Evolutionary conservation across 2,329 filamentous ascomycete species (phyloP).

Genomic region (Colletotrichum somersetense): DNA sequence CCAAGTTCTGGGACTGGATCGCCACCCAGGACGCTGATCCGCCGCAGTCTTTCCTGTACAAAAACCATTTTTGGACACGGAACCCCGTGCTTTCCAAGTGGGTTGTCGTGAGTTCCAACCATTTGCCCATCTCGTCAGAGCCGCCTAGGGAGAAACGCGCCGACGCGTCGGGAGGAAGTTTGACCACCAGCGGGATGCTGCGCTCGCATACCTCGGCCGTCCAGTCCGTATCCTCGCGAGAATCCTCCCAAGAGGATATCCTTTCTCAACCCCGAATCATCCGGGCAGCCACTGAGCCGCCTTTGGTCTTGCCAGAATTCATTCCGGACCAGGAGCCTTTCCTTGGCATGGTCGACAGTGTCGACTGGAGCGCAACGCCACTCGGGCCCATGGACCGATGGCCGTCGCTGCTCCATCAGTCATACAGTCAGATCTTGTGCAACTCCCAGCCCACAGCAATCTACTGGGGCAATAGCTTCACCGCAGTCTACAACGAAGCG

Average conservation of each 20-base stretch:
- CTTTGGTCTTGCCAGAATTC: constrained; percentile 51
- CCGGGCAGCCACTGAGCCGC: constrained; percentile 50
- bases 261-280: constrained; percentile 45
- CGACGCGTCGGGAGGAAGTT: constrained; percentile 44
- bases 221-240: constrained; percentile 9
- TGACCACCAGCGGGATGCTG: constrained; percentile 18
- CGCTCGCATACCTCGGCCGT: constrained; percentile 12
- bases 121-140: constrained; percentile 49
- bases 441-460: constrained; percentile 66
- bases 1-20: constrained; percentile 57
- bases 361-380: constrained; percentile 62
- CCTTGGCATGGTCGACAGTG: constrained; percentile 54
- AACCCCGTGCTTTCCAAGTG: constrained; percentile 51
- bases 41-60: constrained; percentile 49
- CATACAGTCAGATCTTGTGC: constrained; percentile 58
- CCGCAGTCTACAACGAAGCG: constrained; percentile 77
- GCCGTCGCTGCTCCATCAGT: constrained; percentile 61
- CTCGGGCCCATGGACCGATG: constrained; percentile 62
- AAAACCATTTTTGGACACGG: constrained; percentile 54
- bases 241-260: constrained; percentile 25
- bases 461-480: constrained; percentile 73
- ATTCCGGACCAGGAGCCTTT: constrained; percentile 54
- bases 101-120: constrained; percentile 56
- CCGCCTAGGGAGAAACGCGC: constrained; percentile 50
- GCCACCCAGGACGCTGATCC: constrained; percentile 42